These are phyloP conservation scores for Graphium sp. DNA, from an alignment of 2,329 filamentous ascomycete species.

Conservation along the genomic window DNA sequence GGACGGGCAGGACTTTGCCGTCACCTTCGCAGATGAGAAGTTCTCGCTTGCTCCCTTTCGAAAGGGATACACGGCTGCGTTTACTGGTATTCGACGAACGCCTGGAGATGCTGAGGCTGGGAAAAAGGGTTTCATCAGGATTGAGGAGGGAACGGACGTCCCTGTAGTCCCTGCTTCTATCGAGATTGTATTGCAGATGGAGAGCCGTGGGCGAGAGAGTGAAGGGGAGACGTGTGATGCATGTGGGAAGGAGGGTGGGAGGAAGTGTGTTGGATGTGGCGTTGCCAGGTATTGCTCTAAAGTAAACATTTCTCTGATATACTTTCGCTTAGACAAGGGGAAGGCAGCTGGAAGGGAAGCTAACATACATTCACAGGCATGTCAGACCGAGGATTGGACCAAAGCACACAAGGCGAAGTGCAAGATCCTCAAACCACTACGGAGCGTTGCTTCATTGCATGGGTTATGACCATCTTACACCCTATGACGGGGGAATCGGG, in stretches of 20 bases:
- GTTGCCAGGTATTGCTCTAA: constrained; percentile 27
- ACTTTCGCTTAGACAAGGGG: neutral
- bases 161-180: no score
- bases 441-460: neutral
- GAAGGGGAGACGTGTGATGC: constrained; percentile 9
- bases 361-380: constrained; percentile 4
- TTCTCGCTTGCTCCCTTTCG: constrained; percentile 18
- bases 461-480: neutral
- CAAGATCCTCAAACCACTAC: constrained; percentile 6
- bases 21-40: constrained; percentile 23
- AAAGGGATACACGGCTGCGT: constrained; percentile 20
- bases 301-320: constrained; percentile 15
- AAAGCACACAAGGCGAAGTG: constrained; percentile 7
- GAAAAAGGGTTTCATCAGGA: constrained; percentile 20
- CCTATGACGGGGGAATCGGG: neutral
- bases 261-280: constrained; percentile 24
- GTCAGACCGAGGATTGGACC: constrained; percentile 8
- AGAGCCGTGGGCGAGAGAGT: constrained; percentile 4
- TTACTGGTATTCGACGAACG: constrained; percentile 17
- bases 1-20: constrained; percentile 20
- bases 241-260: constrained; percentile 13
- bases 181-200: no score
- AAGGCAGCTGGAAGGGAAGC: neutral
- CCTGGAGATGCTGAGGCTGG: constrained; percentile 14
- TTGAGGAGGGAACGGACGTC: constrained; percentile 15